Base-by-base conservation (phyloP, 164 flowering plant species). In the Sextonia rubra region DNA sequence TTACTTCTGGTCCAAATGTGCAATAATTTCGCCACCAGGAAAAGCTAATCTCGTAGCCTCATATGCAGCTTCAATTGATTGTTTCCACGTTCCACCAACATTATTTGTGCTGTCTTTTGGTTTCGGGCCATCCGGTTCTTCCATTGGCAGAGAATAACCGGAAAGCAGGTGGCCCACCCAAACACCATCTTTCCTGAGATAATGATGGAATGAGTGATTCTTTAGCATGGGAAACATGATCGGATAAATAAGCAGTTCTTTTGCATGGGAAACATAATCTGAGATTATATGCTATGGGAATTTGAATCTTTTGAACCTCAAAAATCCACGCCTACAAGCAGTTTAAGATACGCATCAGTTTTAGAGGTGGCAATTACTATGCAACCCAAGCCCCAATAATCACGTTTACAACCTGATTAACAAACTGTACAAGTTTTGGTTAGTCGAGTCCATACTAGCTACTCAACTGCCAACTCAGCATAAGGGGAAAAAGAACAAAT, bases 111-210 rank as follows among this genome's bases (percentile, higher is more conserved):
- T 71, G n/a, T 9, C 77, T 77, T 83, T 86, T 68, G 89, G 75
- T 26, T 49, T 68, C 61, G 11, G 37, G 23, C 82, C 79, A 29
- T 74, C 76, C 26, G 91, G 92, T 67, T 91, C 98, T 76, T 91
- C 97, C 97, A 94, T 94, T 44, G 94, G 97, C 80, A 94, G 76
- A 23, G 95, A 84, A 84, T 92, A 92, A 61, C 97, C 97, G 22
- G 97, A 92, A 18, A 92, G 91, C 72, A 94, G 80, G 72, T 94
- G 99, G 2, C 97, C 97, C 65, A 91, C 95, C 97, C 97, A 91
- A 66, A 89, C 82, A 66, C 75, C 71, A 26, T 88, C 90, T 80
- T 94, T 91, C 83, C 97, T 91, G 82, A 70, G 49, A 47, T 29
- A 3, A 68, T 62, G 62, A 37, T 47, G 27, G 37, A 52, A 22